phyloP scores from a whole-genome alignment of 2,329 filamentous ascomycete genomes.

The Davidsoniella neocaledoniae region DNA sequence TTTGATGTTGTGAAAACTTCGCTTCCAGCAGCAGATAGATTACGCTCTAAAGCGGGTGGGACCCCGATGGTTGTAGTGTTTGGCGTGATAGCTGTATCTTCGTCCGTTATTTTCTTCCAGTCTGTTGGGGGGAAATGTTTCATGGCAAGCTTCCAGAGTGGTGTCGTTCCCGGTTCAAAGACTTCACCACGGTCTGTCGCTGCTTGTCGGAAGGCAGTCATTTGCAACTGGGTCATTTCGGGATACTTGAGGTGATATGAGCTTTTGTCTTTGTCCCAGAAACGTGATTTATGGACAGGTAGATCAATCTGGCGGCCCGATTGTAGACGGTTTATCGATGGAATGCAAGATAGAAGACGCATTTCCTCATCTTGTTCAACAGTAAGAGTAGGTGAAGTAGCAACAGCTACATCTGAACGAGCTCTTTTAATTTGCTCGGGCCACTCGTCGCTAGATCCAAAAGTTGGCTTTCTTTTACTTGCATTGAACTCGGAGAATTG shows the following conservation, averaged over 20 bases:
- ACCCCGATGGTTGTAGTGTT: not conserved
- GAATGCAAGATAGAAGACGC: conserved; percentile 30
- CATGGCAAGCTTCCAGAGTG: conserved; percentile 40
- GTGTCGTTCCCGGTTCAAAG: conserved; percentile 34
- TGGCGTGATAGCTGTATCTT: not conserved
- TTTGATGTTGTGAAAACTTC: too few relatives aligned
- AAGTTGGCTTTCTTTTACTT: conserved; percentile 38
- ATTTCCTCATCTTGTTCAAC: conserved; percentile 26
- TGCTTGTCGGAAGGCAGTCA: conserved; percentile 36
- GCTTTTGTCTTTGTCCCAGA: conserved; percentile 37
- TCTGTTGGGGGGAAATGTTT: conserved; percentile 36
- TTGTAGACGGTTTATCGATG: conserved; percentile 30
- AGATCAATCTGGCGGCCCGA: conserved; percentile 41
- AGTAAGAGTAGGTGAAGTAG: conserved; percentile 20
- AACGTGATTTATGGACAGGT: conserved; percentile 37
- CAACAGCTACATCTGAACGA: conserved; percentile 26
- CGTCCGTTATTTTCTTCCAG: conserved; percentile 13
- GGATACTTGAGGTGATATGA: conserved; percentile 48
- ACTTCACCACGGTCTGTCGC: conserved; percentile 32
- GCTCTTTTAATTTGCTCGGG: conserved; percentile 35
- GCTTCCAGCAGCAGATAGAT: not conserved
- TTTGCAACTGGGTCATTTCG: conserved; percentile 44
- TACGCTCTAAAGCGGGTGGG: too few relatives aligned
- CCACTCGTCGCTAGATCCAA: conserved; percentile 35
- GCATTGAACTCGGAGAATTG: conserved; percentile 23